Conservation (phyloP, 192 early-diverging fungal genomes). For the Dimargaris verticillata region DNA sequence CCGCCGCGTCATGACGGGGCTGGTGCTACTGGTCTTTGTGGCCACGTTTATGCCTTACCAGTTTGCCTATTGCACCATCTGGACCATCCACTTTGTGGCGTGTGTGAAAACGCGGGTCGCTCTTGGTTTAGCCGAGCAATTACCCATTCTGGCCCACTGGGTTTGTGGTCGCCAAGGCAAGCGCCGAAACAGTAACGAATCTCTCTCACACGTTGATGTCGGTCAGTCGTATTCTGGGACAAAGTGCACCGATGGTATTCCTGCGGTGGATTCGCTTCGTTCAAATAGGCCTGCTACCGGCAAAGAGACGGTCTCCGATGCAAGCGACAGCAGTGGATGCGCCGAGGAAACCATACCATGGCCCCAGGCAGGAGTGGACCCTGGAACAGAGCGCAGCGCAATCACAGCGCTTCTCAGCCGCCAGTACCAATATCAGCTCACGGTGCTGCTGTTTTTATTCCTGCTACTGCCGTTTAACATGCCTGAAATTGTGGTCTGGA, state of each 20-base stretch:
- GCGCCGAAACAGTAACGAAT: constrained; percentile 17
- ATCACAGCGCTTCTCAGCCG: no score
- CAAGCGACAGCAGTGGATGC: no score
- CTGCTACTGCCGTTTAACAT: constrained; percentile 52
- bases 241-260: no score
- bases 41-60: constrained; percentile 53
- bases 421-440: constrained; percentile 47
- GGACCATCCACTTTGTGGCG: constrained; percentile 30
- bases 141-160: constrained; percentile 7
- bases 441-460: constrained; percentile 49
- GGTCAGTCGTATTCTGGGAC: no score
- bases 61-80: constrained; percentile 53
- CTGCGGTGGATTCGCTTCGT: no score
- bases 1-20: constrained; percentile 26
- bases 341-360: no score
- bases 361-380: no score
- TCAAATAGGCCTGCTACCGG: no score
- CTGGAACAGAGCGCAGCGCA: no score
- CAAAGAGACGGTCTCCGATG: no score
- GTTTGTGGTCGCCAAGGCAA: neutral
- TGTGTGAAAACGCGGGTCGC: constrained; percentile 27
- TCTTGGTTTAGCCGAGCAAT: constrained; percentile 7
- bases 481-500: constrained; percentile 67
- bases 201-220: neutral
- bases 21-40: constrained; percentile 34